These are phyloP conservation scores for Byssothecium circinans DNA, from an alignment of 2,329 filamentous ascomycete genomes.

Conservation along the genomic window DNA sequence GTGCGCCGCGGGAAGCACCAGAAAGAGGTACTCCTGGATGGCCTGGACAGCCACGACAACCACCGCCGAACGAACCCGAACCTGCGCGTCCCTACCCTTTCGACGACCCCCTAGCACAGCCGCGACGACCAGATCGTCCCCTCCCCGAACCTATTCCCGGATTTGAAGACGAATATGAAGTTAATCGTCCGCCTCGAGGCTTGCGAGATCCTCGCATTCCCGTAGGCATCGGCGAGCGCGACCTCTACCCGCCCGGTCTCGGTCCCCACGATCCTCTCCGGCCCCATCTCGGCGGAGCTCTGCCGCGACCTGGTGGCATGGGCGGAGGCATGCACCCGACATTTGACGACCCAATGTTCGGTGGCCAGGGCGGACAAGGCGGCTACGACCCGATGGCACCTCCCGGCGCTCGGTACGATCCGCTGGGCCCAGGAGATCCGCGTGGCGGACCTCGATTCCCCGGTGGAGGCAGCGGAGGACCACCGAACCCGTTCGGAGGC, in stretches of 20 bases:
- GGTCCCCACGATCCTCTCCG: slow-evolving; percentile 83
- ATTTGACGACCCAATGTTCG: slow-evolving; percentile 87
- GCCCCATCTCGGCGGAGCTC: slow-evolving; percentile 63
- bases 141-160: slow-evolving; percentile 81
- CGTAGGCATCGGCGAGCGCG: slow-evolving; percentile 76
- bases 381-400: slow-evolving; percentile 73
- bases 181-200: slow-evolving; percentile 65
- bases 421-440: slow-evolving; percentile 61
- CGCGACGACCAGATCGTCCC: slow-evolving; percentile 59
- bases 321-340: slow-evolving; percentile 92
- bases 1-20: slow-evolving; percentile 43
- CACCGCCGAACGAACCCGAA: slow-evolving; percentile 53
- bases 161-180: slow-evolving; percentile 91
- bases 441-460: slow-evolving; percentile 34
- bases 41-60: slow-evolving; percentile 20
- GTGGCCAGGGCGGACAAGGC: slow-evolving; percentile 54
- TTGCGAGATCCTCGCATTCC: slow-evolving; percentile 56
- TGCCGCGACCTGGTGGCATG: slow-evolving; percentile 60
- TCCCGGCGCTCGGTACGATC: slow-evolving; percentile 90
- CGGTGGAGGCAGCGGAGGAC: slow-evolving; percentile 45
- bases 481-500: slow-evolving; percentile 62
- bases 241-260: slow-evolving; percentile 83
- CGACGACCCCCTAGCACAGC: slow-evolving; percentile 66
- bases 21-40: slow-evolving; percentile 20
- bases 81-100: slow-evolving; percentile 71